Evolutionary conservation across 1,139 yeast genomes (phyloP).

Genomic region (Zygoascus sp.): DNA sequence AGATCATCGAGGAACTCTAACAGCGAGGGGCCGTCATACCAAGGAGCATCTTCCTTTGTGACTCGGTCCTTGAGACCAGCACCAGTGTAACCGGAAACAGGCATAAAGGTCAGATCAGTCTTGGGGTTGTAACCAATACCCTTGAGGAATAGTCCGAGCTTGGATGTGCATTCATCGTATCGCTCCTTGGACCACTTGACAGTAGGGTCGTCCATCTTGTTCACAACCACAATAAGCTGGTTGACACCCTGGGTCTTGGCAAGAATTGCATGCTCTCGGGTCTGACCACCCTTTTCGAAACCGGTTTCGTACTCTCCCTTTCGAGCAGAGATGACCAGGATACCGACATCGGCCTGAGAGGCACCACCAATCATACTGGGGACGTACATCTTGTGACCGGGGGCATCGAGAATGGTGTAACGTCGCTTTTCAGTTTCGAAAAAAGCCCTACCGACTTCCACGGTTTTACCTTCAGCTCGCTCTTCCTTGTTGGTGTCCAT

Average conservation of each 20-base stretch:
- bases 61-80: conserved; percentile 92
- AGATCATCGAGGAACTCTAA: conserved; percentile 83
- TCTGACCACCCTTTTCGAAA: conserved; percentile 98
- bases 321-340: conserved; percentile 94
- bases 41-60: conserved; percentile 65
- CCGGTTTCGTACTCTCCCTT: conserved; percentile 99
- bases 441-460: conserved; percentile 96
- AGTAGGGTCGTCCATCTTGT: conserved; percentile 98
- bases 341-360: conserved; percentile 97
- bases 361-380: conserved; percentile 99
- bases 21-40: conserved; percentile 92
- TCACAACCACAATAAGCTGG: conserved; percentile 85
- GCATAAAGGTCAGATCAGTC: conserved; percentile 87
- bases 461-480: conserved; percentile 97
- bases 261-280: conserved; percentile 95
- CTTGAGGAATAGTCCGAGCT: conserved; percentile 70
- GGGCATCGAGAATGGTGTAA: conserved; percentile 97
- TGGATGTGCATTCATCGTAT: conserved; percentile 89
- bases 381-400: conserved; percentile 98
- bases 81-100: conserved; percentile 97
- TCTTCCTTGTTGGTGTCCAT: conserved; percentile 99
- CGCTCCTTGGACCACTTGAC: conserved; percentile 95
- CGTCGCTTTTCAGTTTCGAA: conserved; percentile 97
- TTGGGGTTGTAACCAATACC: conserved; percentile 83
- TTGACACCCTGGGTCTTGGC: conserved; percentile 98